Evolutionary conservation across 352 stramenopile genomes (phyloP).

Genomic region (Globisporangium paddicum): DNA sequence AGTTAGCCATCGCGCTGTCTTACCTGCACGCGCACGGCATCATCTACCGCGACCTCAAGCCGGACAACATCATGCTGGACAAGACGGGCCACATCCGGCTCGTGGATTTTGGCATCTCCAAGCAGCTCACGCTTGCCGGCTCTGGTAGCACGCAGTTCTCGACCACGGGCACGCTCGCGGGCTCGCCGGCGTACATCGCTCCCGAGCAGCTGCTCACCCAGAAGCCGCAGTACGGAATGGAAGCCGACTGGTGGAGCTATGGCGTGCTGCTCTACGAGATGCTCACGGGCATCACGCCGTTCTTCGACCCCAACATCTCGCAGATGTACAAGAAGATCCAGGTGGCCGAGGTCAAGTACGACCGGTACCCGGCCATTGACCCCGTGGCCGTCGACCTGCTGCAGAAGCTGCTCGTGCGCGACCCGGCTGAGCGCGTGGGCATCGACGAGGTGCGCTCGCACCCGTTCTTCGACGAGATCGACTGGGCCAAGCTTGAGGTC

Average conservation of each 20-base stretch:
- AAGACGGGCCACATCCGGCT: conserved; percentile 82
- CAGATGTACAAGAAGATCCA: conserved; percentile 90
- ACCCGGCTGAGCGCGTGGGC: conserved; percentile 59
- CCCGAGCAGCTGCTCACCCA: conserved; percentile 80
- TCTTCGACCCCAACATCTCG: conserved; percentile 82
- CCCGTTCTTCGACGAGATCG: conserved; percentile 63
- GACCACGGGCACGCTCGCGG: conserved; percentile 64
- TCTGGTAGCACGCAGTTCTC: conserved; percentile 40
- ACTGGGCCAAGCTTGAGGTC: conserved; percentile 67
- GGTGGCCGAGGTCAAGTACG: conserved; percentile 81
- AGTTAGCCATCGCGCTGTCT: conserved; percentile 81
- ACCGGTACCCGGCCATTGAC: conserved; percentile 60
- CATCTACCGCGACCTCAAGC: conserved; percentile 87
- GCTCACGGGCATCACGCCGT: conserved; percentile 84
- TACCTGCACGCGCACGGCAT: conserved; percentile 86
- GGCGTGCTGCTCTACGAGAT: conserved; percentile 90
- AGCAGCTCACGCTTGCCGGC: conserved; percentile 50
- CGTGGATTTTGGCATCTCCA: conserved; percentile 90
- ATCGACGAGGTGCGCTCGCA: conserved; percentile 59
- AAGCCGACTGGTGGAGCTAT: conserved; percentile 91
- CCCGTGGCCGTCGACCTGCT: conserved; percentile 64
- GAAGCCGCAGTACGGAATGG: conserved; percentile 83
- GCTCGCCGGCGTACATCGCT: conserved; percentile 83
- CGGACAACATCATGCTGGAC: conserved; percentile 89
- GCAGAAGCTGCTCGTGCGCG: conserved; percentile 70